Evolutionary conservation across 1,284 basidiomycete genomes (phyloP), one percentile per base, ranked within the genome.

Genomic region (Sutorius eximius): DNA sequence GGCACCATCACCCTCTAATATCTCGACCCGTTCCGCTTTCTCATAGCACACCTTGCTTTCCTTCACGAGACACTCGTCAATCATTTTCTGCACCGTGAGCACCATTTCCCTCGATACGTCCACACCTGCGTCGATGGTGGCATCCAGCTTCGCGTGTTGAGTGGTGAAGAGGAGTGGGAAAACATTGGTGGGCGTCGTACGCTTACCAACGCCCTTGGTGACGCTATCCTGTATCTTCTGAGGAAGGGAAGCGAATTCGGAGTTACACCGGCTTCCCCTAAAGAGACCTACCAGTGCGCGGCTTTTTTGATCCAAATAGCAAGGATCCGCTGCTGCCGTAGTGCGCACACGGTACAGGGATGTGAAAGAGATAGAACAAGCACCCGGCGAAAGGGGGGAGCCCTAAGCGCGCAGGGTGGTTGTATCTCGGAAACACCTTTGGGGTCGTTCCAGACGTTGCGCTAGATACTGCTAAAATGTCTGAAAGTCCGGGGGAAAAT

Each of bases 201-300:
- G 77, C 57, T 86, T 86, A 30, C 78, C 78, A 1, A 95, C 77
- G 2, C 89, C 87, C 55, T 83, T 84, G 30, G 94, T 71, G 2
- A 95, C 73, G 18, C 75, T 75, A 27, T 89, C 85, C 33, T 89
- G 82, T 32, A 85, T 78, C 59, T 85, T 85, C 58, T 80, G 80
- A 4, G 85, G 79, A 1, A 95, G 77, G 0, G 74, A 69, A 1
- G 88, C 87, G 61, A 96, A 89, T 58, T 95, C 92, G 32, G 82
- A 66, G 0, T 82, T 88, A 58, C 85, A 87, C 94, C 93, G 96
- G 3, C 89, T 86, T 59, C 92, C 87, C 10, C 90, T 91, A 66
- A 92, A 96, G 20, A 91, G 78, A 0, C 86, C 83, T 1, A 93
- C 84, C 6, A 97, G 77, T 12, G 88, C 90, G 3, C 85, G 77